Evolutionary conservation across 2,329 filamentous ascomycete genomes (phyloP).

Genomic region (Paracamarosporium sp.): DNA sequence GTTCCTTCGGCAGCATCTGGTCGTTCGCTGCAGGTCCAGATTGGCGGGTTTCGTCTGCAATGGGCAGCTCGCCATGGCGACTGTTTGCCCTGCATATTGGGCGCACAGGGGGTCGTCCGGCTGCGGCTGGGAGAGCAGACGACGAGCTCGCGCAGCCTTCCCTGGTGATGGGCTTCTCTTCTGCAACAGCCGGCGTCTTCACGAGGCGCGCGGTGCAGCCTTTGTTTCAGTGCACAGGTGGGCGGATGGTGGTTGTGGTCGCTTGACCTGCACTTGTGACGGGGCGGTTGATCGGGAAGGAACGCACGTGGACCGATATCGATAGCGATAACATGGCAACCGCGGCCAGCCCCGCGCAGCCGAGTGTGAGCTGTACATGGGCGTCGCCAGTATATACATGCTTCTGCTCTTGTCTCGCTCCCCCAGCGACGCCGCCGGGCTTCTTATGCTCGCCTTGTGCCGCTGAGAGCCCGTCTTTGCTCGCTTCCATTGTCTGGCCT

Average conservation of each 20-base stretch:
- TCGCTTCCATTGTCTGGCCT: not conserved
- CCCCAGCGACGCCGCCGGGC: no score
- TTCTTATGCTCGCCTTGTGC: not conserved
- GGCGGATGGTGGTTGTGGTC: conserved; percentile 11
- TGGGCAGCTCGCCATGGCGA: conserved; percentile 13
- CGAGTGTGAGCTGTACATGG: not conserved
- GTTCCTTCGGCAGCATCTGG: conserved; percentile 3
- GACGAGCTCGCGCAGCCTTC: not conserved
- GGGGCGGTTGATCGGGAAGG: not conserved
- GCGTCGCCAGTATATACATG: not conserved
- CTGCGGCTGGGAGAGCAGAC: conserved; percentile 10
- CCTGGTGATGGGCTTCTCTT: not conserved
- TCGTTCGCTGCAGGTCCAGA: conserved; percentile 19
- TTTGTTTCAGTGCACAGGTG: conserved; percentile 16
- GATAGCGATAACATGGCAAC: conserved; percentile 19
- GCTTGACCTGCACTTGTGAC: conserved; percentile 15
- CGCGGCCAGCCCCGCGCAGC: no score
- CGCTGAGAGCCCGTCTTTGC: not conserved
- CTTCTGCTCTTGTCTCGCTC: not conserved
- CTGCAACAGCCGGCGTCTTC: conserved; percentile 1
- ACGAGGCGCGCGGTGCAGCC: conserved; percentile 8
- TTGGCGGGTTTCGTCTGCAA: conserved; percentile 19
- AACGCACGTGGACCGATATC: conserved; percentile 22
- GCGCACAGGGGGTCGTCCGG: conserved; percentile 15
- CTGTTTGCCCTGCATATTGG: conserved; percentile 36